A percentile compares a stretch with the other conserved stretches of the same genome.
Conservation (phyloP, 805 yeast species). For the Blastobotrys terrestris region DNA sequence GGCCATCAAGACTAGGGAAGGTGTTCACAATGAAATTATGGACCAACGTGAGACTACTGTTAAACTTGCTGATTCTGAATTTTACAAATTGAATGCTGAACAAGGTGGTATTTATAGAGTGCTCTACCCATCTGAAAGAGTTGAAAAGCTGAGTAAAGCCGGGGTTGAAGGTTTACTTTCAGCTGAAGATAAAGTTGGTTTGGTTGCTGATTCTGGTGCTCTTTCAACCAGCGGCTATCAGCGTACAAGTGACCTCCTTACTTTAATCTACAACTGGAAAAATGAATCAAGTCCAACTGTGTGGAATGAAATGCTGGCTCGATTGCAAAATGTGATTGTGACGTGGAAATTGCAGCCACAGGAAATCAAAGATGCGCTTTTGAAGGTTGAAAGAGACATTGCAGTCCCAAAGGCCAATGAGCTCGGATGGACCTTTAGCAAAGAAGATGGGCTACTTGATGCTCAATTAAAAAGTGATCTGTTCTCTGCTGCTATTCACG, state of each 20-base stretch:
- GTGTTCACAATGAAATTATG: slow-evolving; percentile 53
- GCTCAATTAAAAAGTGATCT: slow-evolving; percentile 64
- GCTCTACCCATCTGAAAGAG: slow-evolving; percentile 45
- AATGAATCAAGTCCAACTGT: slow-evolving; percentile 43
- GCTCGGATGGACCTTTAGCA: slow-evolving; percentile 61
- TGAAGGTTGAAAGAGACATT: slow-evolving; percentile 45
- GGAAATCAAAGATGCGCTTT: slow-evolving; percentile 35
- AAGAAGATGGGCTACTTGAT: slow-evolving; percentile 41
- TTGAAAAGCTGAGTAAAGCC: slow-evolving; percentile 47
- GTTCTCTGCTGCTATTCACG: slow-evolving; percentile 31
- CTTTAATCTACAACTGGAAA: slow-evolving; percentile 46
- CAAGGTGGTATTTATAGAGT: slow-evolving; percentile 59
- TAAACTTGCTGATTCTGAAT: slow-evolving; percentile 38
- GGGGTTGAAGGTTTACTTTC: slow-evolving; percentile 47
- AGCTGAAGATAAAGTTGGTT: slow-evolving; percentile 59
- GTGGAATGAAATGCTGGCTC: slow-evolving; percentile 44
- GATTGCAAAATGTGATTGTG: slow-evolving; percentile 37
- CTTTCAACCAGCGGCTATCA: slow-evolving; percentile 48
- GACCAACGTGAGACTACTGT: slow-evolving; percentile 44
- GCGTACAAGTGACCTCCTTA: slow-evolving; percentile 43
- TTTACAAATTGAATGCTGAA: slow-evolving; percentile 56
- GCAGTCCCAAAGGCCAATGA: slow-evolving; percentile 47
- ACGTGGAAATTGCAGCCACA: slow-evolving; percentile 47
- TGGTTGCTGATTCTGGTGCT: slow-evolving; percentile 54
- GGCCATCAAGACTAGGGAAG: slow-evolving; percentile 46